Conservation (phyloP, 306 rosid species). For the Cucumis sativus region Cucumber_9930_V3 NC_026659.2:5050501-5051000, state of each 20-base stretch:
- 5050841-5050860: conserved; percentile 78
- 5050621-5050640: background rate
- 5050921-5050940: conserved; percentile 34
- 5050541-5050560: no score
- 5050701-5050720: background rate
- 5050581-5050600: background rate
- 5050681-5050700: background rate
- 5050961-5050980: background rate
- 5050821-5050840: conserved; percentile 72
- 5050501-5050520: no score
- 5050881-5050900: conserved; percentile 40
- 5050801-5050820: conserved; percentile 87
- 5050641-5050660: background rate
- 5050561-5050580: no score
- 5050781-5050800: conserved; percentile 66
- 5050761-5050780: conserved; percentile 54
- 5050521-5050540: no score
- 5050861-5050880: conserved; percentile 57
- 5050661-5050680: background rate
- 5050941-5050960: background rate
- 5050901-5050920: conserved; percentile 25
- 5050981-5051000: background rate
- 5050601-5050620: background rate
- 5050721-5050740: background rate
- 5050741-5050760: conserved; percentile 20